Evolutionary conservation across 208 protist genomes (phyloP), one percentile per base, ranked within the genome.

Genomic region (Borovskyia barvae): DNA sequence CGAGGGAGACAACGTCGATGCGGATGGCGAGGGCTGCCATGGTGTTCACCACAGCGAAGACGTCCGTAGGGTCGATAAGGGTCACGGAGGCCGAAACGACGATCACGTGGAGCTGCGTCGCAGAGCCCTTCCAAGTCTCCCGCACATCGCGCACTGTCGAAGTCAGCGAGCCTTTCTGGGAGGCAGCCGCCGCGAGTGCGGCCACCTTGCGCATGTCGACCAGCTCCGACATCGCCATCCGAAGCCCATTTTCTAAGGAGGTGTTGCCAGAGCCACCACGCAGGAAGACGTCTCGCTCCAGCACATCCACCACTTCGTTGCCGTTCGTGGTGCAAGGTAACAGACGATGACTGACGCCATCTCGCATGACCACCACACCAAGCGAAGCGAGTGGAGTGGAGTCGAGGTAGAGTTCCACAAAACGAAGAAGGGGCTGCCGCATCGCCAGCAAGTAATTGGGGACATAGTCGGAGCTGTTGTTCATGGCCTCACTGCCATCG

Each of bases 401-500:
- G 53, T 88, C 75, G 20, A 94, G 76, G 51, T 90, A 90, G 35
- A 55, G 35, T 35, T 72, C 51, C 20, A 90, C 75, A 30, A 85
- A 84, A 12, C 55, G 59, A 20, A 81, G 66, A 32, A 94, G 40
- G 14, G 83, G 84, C 5, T 64, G 77, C 6, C 84, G 78, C 41
- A 92, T 63, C 5, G 87, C 87, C 26, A 94, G 69, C 24, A 91
- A 67, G 51, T 88, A 87, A 47, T 78, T 86, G 29, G 87, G 87
- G n/a, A 91, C 72, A 53, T 94, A 94, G 64, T 94, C 87, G 25
- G 75, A 61, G 41, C 75, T 75, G 60, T 63, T 78, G 56, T 94
- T 92, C 75, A 94, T 90, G 40, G 83, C 74, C 37, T 83, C 85
- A 57, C 88, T 92, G 35, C 88, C 85, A 61, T 94, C 88, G 19